These are phyloP conservation scores for Penicillium tannophilum DNA, from an alignment of 495 filamentous ascomycete genomes.

Conservation along the genomic window DNA sequence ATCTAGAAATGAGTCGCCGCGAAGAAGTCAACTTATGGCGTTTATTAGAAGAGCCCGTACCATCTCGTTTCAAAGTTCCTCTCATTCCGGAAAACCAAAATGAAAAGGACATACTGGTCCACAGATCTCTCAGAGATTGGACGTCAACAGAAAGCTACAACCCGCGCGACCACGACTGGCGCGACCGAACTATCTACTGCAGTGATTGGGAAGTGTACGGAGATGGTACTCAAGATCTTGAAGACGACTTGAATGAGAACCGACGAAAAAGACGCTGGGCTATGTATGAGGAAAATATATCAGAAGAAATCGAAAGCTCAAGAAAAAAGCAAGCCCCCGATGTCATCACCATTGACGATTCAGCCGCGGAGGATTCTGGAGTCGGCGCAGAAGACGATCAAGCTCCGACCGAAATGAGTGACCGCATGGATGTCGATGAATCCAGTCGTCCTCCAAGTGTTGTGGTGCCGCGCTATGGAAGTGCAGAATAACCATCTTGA, in stretches of 20 bases:
- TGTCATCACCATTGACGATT: conserved; percentile 5
- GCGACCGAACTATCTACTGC: conserved; percentile 42
- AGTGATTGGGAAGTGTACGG: conserved; percentile 55
- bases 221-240: conserved; percentile 29
- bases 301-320: neutral
- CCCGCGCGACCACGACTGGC: conserved; percentile 38
- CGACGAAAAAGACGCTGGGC: conserved; percentile 34
- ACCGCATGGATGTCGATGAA: neutral
- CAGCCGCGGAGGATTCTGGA: neutral
- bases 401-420: neutral
- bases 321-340: neutral
- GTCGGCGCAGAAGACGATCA: neutral
- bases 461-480: neutral
- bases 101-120: conserved; percentile 12
- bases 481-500: neutral
- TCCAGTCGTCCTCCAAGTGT: neutral
- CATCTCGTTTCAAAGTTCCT: conserved; percentile 14
- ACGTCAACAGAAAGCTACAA: conserved; percentile 30
- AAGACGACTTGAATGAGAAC: conserved; percentile 37
- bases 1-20: conserved; percentile 47
- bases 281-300: neutral
- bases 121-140: conserved; percentile 27
- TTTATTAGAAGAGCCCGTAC: conserved; percentile 41
- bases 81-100: conserved; percentile 19
- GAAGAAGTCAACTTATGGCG: conserved; percentile 63